Evolutionary conservation across 192 early-diverging fungal genomes (phyloP), one percentile per base, ranked within the genome.

Genomic region (Rhizoclosmatium globosum): DNA sequence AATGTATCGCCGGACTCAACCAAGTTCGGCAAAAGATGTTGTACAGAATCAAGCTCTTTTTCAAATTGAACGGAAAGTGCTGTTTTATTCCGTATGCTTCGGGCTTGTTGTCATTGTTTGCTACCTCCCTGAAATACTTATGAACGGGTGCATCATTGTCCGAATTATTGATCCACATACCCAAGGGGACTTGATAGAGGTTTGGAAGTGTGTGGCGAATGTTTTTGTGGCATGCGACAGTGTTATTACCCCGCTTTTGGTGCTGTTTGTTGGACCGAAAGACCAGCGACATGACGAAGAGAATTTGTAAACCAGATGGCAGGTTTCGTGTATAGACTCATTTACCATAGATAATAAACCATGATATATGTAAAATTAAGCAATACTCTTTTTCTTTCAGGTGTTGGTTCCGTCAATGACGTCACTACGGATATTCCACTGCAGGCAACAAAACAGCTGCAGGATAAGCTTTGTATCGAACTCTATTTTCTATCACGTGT

Each of bases 21-120:
- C 39, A 31, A 15, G 2, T 11, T n/a, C 45, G 39, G 19, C 17
- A 46, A 11, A 41, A 31, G 31, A 31, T 31, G 45, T n/a, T 41
- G 2, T 15, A 47, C 42, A 39, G 2, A 15, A 68, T 15, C 15
- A 46, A 15, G 31, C 47, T 9, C 67, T 39, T 38, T 13, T 46
- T 13, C 67, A 46, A 19, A 15, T 68, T 1, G 67, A 68, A 46
- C 42, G 67, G 42, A 68, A 68, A 13, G 47, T 68, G 42, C 67
- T 68, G 1, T 17, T 41, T 11, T 15, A 68, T 42, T 68, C 42
- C 67, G 47, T 68, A 15, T 11, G 42, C 11, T 46, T 68, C 42
- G 67, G 42, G 67, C 15, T 45, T 15, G 44, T 11, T 6, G 17
- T 68, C 3, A 45, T 68, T 2, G 13, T 68, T 2, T 68, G 67